Conservation (phyloP, 768 basidiomycete species). For the Lentinula guzmanii region DNA sequence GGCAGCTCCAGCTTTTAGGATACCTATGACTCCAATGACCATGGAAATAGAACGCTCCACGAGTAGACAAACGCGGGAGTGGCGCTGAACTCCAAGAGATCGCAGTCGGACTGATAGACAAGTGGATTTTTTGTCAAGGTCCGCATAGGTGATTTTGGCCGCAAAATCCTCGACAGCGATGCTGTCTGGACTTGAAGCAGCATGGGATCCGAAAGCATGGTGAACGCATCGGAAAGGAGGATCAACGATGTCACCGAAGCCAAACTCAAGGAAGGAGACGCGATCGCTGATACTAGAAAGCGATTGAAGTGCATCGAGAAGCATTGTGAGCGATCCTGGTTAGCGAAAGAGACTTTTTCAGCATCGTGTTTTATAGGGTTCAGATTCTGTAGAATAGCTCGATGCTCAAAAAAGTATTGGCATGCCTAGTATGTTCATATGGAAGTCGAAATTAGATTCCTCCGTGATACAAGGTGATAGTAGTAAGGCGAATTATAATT, state of each 20-base stretch:
- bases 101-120: conserved; percentile 39
- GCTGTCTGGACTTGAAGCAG: conserved; percentile 30
- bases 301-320: conserved; percentile 12
- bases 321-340: not conserved
- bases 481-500: not conserved
- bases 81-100: conserved; percentile 34
- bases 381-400: not conserved
- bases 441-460: not conserved
- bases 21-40: conserved; percentile 46
- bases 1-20: conserved; percentile 52
- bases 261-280: conserved; percentile 37
- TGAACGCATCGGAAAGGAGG: conserved; percentile 46
- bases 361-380: not conserved
- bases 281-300: conserved; percentile 33
- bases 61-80: conserved; percentile 49
- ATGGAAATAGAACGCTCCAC: conserved; percentile 48
- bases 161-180: conserved; percentile 46
- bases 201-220: conserved; percentile 48
- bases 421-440: not conserved
- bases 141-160: conserved; percentile 41
- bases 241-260: conserved; percentile 30
- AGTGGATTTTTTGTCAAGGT: conserved; percentile 44
- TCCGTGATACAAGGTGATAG: not conserved
- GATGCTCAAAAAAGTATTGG: not conserved
- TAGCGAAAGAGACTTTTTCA: not conserved